Evolutionary conservation across 371 early-diverging fungal species (phyloP), one percentile per base, ranked within the genome.

Genomic region (Mortierella sp.): DNA sequence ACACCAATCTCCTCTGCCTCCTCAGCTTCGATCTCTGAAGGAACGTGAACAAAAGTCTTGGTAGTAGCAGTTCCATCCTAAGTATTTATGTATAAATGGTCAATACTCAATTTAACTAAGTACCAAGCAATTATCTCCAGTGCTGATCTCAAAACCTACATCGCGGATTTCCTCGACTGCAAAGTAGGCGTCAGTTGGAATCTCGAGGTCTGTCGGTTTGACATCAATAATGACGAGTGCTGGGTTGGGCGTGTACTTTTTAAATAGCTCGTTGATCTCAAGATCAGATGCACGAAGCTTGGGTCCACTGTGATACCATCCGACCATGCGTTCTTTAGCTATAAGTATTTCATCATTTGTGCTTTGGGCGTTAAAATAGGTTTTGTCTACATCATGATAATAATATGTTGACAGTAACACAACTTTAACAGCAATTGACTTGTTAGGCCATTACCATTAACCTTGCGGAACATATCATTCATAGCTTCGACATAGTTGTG

Each of bases 1-100:
- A 99, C 99, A 66, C 99, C 99, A 76, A 99, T 99, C 86, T 99
- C 99, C 87, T 99, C 99, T 10, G 99, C 96, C 88, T 99, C 99
- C 81, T 99, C 99, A 4, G 99, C 99, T 48, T 97, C 99, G 74
- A 99, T 98, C 64, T 92, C 92, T 22, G 97, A 96, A 9, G 96
- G 94, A 24, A 98, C 92, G 85, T 99, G 98, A 85, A 94, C 93
- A 86, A 99, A 99, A 33, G 97, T 96, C 85, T 95, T 92, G 62
- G 96, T 96, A 1, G 97, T 95, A 5, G 97, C 92, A 50, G 97
- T 95, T 63, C 98, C 98, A 83, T 98, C 97, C 97, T 97, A 80
- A 4, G 36, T 48, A 48, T 48, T 48, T 19, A 36, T 65, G n/a
- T 32, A 33, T 11, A 43, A 15, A 58, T 70, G 22, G 16, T 4